Base-by-base conservation (phyloP, 805 yeast species). In the Candida taoyuanica region DNA sequence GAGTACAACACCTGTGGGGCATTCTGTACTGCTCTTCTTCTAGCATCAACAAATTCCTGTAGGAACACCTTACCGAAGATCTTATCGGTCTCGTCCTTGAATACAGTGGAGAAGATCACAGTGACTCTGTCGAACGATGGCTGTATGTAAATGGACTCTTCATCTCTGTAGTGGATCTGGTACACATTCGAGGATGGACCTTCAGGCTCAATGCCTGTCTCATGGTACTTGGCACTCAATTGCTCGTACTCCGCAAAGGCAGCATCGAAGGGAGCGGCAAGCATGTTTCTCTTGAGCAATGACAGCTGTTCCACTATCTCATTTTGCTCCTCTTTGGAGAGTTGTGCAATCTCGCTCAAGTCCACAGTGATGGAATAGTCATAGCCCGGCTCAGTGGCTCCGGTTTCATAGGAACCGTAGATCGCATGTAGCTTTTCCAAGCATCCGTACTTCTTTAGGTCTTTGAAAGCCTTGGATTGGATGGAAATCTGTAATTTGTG, bases 1-100 rank as follows among this genome's bases (percentile, higher is more conserved):
- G 95, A 82, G 56, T 84, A 89, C 53, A 93, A 74, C 37, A 93
- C 99, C 68, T 93, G 99, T 14, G 99, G 99, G 2, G 98, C 97
- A 34, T 93, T 89, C 65, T 93, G 98, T 44, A 93, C 91, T 5
- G 95, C 84, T 62, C 96, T 76, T 59, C 85, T 85, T 64, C 99
- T 79, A 9, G 98, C 96, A 61, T 89, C 97, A 31, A 88, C 95
- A 60, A 89, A 89, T 65, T 89, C 96, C 59, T 87, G 96, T 46
- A 87, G 67, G 56, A 87, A 87, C 26, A 87, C 95, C 61, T 82
- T 86, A 30, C 95, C 94, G 51, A 86, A 84, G 37, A 85, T 74
- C 59, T 85, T 87, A 64, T 93, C 99, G 3, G 98, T 93, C 62
- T 93, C 98, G 63, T 93, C 99, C 58, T 85, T 83, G 73, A 93